phyloP scores from a whole-genome alignment of 2,329 filamentous ascomycete species.

The Rhynchosporium graminicola region DNA sequence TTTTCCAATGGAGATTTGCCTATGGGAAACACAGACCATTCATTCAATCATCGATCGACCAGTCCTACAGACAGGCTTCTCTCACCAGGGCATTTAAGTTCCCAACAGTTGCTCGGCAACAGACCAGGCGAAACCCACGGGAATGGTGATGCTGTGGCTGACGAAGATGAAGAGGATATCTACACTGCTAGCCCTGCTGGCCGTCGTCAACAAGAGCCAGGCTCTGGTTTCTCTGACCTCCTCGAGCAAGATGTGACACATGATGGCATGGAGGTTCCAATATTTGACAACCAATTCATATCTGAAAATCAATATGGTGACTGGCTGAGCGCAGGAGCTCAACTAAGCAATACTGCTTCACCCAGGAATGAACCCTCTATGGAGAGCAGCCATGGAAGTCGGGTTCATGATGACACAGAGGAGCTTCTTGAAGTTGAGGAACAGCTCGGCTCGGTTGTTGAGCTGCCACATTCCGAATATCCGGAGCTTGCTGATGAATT shows the following conservation, averaged over 20 bases:
- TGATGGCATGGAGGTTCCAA: not conserved
- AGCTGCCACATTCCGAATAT: constrained; percentile 10
- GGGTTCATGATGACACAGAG: constrained; percentile 23
- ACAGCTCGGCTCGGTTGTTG: not conserved
- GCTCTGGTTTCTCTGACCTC: constrained; percentile 9
- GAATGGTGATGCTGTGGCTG: not conserved
- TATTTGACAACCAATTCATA: constrained; percentile 5
- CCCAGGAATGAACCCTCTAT: constrained; percentile 17
- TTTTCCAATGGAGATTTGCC: not conserved
- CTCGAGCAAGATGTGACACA: constrained; percentile 4
- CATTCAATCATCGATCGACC: not conserved
- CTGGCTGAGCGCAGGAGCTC: constrained; percentile 26
- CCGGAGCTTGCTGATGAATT: not conserved
- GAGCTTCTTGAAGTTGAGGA: constrained; percentile 15
- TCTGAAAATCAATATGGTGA: constrained; percentile 30
- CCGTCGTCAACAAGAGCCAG: constrained; percentile 1
- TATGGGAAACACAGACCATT: not conserved
- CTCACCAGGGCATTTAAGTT: not conserved
- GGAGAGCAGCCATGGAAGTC: constrained; percentile 21
- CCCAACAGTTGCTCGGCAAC: not conserved
- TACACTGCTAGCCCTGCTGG: constrained; percentile 28
- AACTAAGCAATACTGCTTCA: constrained; percentile 18
- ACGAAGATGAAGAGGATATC: constrained; percentile 21
- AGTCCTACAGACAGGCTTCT: not conserved
- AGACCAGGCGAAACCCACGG: not conserved